Base-by-base conservation (phyloP, 768 basidiomycete genomes). In the Termitomyces sp. region DNA sequence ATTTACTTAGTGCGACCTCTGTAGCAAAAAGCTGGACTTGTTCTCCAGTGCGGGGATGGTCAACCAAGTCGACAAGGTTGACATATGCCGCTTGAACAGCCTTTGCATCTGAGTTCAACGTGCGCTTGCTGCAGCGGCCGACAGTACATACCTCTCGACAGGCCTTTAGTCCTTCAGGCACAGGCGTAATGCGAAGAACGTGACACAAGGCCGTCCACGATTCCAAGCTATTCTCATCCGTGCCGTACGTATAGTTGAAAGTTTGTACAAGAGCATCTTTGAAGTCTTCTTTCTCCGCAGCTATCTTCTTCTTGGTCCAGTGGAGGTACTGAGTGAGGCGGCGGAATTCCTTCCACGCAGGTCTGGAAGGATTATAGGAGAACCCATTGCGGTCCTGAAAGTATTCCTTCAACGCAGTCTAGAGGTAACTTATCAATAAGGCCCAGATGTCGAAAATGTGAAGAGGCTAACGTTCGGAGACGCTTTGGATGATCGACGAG, bases 21-120 rank as follows among this genome's bases (percentile, higher is more conserved):
- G 68, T 67, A 0, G 3, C 12, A 56, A 75, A 77, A 0, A 62
- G 56, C 0, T 13, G 56, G 14, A 70, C 55, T 0, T 51, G 54
- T 10, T 44, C 34, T 4, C 50, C 53, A 5, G 62, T 58, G 2
- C 54, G 55, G 3, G 40, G 49, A 6, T 56, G 59, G 52, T 76
- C 70, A 9, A 74, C 64, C 9, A 79, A 58, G 57, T 79, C 77
- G 4, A 77, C 70, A 18, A 78, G 64, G 58, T 79, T 79, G 40
- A 78, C 76, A 53, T 75, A 69, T 0, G 66, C 69, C 13, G 50
- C 51, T 14, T 54, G 42, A 6, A 77, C 69, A 4, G 62, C 65
- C 74, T 75, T 42, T 18, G 13, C 16, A 53, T 27, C 6, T 20
- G 16, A 10, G 14, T 55, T 37, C n/a, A 47, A 8, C 6, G 8